These are phyloP conservation scores for Picochlorum costavermella DNA, from an alignment of 139 green algal genomes.

Conservation along the genomic window DNA sequence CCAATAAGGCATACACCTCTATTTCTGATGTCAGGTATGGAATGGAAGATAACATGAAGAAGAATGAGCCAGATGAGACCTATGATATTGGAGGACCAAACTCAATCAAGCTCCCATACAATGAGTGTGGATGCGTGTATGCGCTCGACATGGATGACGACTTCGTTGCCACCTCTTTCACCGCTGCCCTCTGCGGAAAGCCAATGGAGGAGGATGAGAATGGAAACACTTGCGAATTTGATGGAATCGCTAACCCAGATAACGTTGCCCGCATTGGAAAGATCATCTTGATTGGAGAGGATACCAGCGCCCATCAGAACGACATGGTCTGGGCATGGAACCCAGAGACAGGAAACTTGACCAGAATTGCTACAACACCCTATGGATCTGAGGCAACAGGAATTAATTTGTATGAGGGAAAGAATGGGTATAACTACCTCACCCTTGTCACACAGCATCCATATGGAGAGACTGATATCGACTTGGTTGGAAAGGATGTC, in stretches of 20 bases:
- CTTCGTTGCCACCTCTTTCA: constrained; percentile 12
- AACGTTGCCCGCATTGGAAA: constrained; percentile 30
- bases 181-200: constrained; percentile 29
- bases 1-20: constrained; percentile 20
- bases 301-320: constrained; percentile 33
- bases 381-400: constrained; percentile 45
- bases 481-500: constrained; percentile 1
- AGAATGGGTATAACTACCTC: constrained; percentile 37
- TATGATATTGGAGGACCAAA: constrained; percentile 27
- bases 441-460: constrained; percentile 45
- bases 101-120: constrained; percentile 26
- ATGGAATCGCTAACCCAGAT: constrained; percentile 32
- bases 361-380: constrained; percentile 37
- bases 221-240: constrained; percentile 20
- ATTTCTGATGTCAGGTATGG: constrained; percentile 19
- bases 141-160: constrained; percentile 17
- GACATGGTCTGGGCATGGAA: constrained; percentile 45
- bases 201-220: constrained; percentile 6
- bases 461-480: constrained; percentile 36
- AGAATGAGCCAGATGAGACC: constrained; percentile 5
- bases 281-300: constrained; percentile 31
- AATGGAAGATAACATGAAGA: constrained; percentile 30
- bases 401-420: constrained; percentile 36
- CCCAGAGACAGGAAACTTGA: constrained; percentile 22
- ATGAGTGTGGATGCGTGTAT: constrained; percentile 36